phyloP scores from a whole-genome alignment of 768 basidiomycete genomes.

The Strobilomyces echinocephalus region DNA sequence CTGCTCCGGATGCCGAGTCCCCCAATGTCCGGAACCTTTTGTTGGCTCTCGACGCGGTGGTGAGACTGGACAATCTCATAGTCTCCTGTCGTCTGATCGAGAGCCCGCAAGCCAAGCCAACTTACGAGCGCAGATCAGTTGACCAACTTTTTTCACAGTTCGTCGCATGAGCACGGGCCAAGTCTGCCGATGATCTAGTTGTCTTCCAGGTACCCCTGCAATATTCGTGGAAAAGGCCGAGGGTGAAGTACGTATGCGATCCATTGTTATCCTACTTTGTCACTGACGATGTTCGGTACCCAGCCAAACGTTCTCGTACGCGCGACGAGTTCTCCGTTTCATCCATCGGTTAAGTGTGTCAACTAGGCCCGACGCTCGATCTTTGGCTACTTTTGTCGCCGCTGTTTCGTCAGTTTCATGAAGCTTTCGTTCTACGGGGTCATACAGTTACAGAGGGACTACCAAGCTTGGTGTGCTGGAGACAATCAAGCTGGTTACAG shows the following conservation, averaged over 20 bases:
- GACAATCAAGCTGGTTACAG: conserved; percentile 46
- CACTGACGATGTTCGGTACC: conserved; percentile 7
- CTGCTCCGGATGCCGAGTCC: conserved; percentile 42
- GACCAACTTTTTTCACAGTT: conserved; percentile 53
- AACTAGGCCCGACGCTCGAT: conserved; percentile 65
- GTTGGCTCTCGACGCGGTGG: conserved; percentile 40
- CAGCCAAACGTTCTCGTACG: conserved; percentile 28
- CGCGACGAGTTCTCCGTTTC: conserved; percentile 10
- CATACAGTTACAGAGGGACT: conserved; percentile 62
- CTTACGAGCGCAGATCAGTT: conserved; percentile 54
- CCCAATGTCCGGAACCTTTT: conserved; percentile 43
- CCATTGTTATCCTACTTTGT: background rate
- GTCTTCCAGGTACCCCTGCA: conserved; percentile 43
- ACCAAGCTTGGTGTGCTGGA: conserved; percentile 57
- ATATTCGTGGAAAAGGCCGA: conserved; percentile 58
- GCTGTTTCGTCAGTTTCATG: conserved; percentile 68
- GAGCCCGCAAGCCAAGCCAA: conserved; percentile 39
- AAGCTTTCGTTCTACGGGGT: conserved; percentile 75
- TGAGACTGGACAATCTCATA: conserved; percentile 19
- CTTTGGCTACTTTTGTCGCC: conserved; percentile 77
- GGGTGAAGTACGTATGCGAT: conserved; percentile 41
- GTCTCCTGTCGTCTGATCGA: conserved; percentile 16
- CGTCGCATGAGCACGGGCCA: conserved; percentile 6
- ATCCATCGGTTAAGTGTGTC: background rate
- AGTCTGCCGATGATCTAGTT: background rate